Evolutionary conservation across 495 filamentous ascomycete genomes (phyloP).

Genomic region (Neurospora terricola): DNA sequence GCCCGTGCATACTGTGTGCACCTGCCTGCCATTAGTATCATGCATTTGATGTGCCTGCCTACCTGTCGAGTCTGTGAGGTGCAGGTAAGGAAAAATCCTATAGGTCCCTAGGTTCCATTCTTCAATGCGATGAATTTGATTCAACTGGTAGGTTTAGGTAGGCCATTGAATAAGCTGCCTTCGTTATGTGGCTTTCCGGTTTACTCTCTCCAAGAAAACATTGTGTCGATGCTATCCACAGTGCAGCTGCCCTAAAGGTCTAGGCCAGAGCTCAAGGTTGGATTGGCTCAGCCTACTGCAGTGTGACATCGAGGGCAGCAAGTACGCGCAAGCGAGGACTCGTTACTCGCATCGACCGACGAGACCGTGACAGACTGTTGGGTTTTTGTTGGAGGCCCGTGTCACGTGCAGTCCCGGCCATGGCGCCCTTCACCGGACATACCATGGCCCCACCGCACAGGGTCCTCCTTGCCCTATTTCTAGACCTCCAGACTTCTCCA

Average conservation of each 20-base stretch:
- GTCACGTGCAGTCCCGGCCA: no score
- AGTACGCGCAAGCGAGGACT: background rate
- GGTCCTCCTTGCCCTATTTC: no score
- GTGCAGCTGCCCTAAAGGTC: background rate
- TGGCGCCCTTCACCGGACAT: no score
- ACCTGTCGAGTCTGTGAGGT: background rate
- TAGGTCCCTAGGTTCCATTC: background rate
- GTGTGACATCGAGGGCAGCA: background rate
- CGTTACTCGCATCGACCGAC: background rate
- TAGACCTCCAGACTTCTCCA: no score
- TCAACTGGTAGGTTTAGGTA: background rate
- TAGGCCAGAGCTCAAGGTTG: background rate
- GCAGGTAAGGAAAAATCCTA: background rate
- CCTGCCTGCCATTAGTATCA: background rate
- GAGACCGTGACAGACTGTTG: background rate
- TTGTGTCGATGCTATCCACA: background rate
- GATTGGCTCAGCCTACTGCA: background rate
- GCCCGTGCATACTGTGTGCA: background rate
- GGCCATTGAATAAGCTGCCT: background rate
- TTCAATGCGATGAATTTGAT: background rate
- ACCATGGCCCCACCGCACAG: no score
- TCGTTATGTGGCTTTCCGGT: background rate
- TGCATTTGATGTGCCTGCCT: background rate
- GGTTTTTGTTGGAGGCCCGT: background rate
- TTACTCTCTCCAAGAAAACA: background rate